Percentiles rank a stretch among this genome's conserved stretches.
Evolutionary conservation across 192 early-diverging fungal genomes (phyloP).

Genomic region (Coemansia sp.): DNA sequence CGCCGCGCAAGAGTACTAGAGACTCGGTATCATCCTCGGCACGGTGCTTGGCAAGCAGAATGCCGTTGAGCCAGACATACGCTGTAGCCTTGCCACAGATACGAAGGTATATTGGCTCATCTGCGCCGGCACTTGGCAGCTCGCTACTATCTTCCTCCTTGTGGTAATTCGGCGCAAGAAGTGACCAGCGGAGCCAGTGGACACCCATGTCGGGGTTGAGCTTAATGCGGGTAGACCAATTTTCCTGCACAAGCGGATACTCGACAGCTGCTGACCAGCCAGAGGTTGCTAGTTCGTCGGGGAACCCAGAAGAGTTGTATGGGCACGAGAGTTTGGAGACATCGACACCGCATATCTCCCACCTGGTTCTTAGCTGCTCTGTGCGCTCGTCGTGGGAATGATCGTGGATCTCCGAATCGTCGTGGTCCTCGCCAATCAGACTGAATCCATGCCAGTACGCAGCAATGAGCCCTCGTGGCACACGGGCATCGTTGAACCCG

Average conservation of each 20-base stretch:
- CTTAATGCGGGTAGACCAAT: constrained; percentile 33
- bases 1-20: constrained; percentile 31
- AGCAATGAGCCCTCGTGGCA: constrained; percentile 71
- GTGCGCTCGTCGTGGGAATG: constrained; percentile 40
- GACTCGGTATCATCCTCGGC: constrained; percentile 48
- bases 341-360: constrained; percentile 77
- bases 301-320: constrained; percentile 72
- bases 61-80: constrained; percentile 67
- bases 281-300: constrained; percentile 58
- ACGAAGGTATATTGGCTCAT: constrained; percentile 64
- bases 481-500: constrained; percentile 72
- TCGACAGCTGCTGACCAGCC: constrained; percentile 50
- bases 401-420: constrained; percentile 55
- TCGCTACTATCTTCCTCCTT: constrained; percentile 8
- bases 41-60: constrained; percentile 69
- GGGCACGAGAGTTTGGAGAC: constrained; percentile 59
- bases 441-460: constrained; percentile 62
- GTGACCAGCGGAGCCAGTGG: constrained; percentile 40
- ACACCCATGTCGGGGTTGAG: constrained; percentile 45
- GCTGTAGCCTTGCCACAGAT: constrained; percentile 68
- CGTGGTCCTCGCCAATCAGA: constrained; percentile 50
- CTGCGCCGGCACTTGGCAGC: too few species aligned
- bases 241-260: constrained; percentile 29
- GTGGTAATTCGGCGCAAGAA: constrained; percentile 4
- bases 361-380: constrained; percentile 53